phyloP scores from a whole-genome alignment of 1,139 yeast genomes.

The Geotrichum phurueaensis region DNA sequence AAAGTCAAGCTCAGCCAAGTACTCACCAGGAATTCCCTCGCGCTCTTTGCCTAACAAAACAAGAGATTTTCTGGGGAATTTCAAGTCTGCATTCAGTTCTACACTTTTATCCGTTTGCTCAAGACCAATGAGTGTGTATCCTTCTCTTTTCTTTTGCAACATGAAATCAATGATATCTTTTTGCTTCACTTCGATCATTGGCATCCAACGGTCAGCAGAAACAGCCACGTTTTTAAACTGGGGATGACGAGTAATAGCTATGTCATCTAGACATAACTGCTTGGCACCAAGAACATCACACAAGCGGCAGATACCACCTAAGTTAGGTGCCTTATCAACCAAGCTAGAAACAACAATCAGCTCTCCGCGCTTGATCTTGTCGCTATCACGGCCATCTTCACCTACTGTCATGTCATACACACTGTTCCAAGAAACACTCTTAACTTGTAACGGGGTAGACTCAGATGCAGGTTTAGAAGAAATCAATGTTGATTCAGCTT shows the following conservation, averaged over 20 bases:
- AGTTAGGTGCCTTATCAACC: constrained; percentile 85
- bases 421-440: constrained; percentile 82
- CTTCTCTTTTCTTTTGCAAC: constrained; percentile 60
- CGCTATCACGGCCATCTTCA: constrained; percentile 41
- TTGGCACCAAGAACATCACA: constrained; percentile 93
- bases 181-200: constrained; percentile 67
- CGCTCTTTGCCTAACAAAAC: constrained; percentile 79
- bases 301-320: constrained; percentile 89
- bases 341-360: constrained; percentile 80
- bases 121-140: constrained; percentile 80
- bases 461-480: constrained; percentile 4
- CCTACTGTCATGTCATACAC: constrained; percentile 44
- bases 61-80: constrained; percentile 73
- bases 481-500: background rate
- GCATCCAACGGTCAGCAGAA: constrained; percentile 95
- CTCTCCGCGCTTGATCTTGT: constrained; percentile 56
- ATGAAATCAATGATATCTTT: constrained; percentile 52
- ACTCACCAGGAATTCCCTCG: constrained; percentile 86
- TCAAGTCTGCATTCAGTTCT: constrained; percentile 53
- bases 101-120: constrained; percentile 90
- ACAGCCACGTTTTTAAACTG: constrained; percentile 86
- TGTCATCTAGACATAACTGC: constrained; percentile 66
- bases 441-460: constrained; percentile 65
- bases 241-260: constrained; percentile 53
- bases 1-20: constrained; percentile 73